Evolutionary conservation across 495 filamentous ascomycete species (phyloP).

Genomic region (Penicillium turbatum): DNA sequence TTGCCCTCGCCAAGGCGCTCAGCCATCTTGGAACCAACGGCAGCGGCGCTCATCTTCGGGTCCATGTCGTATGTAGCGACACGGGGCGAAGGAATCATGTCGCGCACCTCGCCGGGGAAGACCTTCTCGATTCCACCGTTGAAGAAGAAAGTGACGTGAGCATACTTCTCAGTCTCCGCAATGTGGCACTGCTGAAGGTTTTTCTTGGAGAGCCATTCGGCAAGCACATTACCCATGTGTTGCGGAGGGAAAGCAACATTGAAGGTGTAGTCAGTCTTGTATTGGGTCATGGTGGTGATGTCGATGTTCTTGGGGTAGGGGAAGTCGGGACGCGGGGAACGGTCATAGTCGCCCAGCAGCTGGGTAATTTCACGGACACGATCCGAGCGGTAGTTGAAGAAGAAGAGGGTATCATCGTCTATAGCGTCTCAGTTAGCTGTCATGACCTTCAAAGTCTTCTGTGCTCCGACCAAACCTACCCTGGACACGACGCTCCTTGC

Average conservation of each 20-base stretch:
- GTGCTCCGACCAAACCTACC: constrained; percentile 43
- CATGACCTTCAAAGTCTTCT: not conserved
- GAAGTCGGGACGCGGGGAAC: constrained; percentile 84
- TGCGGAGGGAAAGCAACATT: constrained; percentile 91
- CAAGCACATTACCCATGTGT: constrained; percentile 92
- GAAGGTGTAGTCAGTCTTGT: constrained; percentile 94
- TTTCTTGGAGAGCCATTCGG: constrained; percentile 90
- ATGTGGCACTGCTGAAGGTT: constrained; percentile 87
- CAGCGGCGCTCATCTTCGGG: constrained; percentile 92
- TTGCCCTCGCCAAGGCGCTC: constrained; percentile 75
- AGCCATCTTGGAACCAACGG: constrained; percentile 78
- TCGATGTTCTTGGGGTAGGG: constrained; percentile 88
- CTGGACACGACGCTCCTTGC: constrained; percentile 76
- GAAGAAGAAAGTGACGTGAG: constrained; percentile 99
- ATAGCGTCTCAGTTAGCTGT: constrained; percentile 9
- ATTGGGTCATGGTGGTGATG: constrained; percentile 97
- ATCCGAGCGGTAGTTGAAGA: constrained; percentile 99
- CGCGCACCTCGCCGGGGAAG: constrained; percentile 82
- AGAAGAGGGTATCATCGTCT: constrained; percentile 94
- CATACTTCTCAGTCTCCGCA: constrained; percentile 98
- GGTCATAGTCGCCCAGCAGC: constrained; percentile 85
- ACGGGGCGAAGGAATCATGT: constrained; percentile 66
- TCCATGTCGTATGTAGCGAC: constrained; percentile 96
- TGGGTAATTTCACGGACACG: constrained; percentile 96
- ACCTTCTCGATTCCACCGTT: constrained; percentile 98